phyloP scores from a whole-genome alignment of 768 basidiomycete genomes.

The Inosperma sp. region DNA sequence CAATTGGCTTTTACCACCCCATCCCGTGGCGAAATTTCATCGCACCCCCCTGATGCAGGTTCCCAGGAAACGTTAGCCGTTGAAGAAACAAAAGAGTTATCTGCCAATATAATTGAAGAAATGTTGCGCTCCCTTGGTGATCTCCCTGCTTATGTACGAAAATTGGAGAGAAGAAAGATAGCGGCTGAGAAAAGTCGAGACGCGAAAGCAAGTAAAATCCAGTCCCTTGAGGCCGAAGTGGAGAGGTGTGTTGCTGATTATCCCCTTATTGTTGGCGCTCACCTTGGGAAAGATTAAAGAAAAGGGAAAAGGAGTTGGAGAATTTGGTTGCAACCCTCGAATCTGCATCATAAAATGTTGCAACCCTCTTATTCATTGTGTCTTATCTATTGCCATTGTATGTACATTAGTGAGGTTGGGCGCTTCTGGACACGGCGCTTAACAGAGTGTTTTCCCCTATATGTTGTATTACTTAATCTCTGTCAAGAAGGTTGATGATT shows the following conservation, averaged over 20 bases:
- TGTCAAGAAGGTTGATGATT: no score
- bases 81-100: slow-evolving; percentile 8
- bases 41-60: background rate
- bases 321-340: slow-evolving; percentile 13
- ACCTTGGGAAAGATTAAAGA: slow-evolving; percentile 15
- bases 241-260: slow-evolving; percentile 13
- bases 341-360: background rate
- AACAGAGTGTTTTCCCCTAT: no score
- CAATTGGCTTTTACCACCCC: no score
- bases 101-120: slow-evolving; percentile 12
- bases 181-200: slow-evolving; percentile 21
- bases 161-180: slow-evolving; percentile 19
- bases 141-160: slow-evolving; percentile 18
- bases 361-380: no score
- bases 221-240: slow-evolving; percentile 14
- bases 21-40: no score
- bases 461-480: no score
- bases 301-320: slow-evolving; percentile 15
- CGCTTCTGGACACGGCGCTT: no score
- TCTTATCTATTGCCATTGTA: no score
- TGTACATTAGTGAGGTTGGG: no score
- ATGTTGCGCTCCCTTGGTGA: slow-evolving; percentile 10
- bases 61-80: background rate
- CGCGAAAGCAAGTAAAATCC: slow-evolving; percentile 17
- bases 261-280: no score